phyloP scores from a whole-genome alignment of 2,329 filamentous ascomycete genomes.

The Aspergillus calidoustus region DNA sequence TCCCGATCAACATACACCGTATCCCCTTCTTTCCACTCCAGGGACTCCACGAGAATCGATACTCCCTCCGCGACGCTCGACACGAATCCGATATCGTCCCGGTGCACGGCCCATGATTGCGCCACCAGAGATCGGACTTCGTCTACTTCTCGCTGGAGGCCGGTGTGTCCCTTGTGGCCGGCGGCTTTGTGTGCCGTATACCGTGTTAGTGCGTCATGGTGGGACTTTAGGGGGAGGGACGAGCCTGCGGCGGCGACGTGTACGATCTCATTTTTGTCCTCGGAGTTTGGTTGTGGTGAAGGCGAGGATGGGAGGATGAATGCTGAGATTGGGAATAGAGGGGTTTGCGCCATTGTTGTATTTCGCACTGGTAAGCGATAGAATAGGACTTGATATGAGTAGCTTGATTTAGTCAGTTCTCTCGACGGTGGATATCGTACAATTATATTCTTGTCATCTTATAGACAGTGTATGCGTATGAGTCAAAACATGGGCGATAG shows the following conservation, averaged over 20 bases:
- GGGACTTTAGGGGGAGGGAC: not conserved
- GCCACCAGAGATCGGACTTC: not conserved
- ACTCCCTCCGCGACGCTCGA: constrained; percentile 2
- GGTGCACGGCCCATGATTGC: not conserved
- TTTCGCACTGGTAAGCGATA: not conserved
- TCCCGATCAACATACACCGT: not conserved
- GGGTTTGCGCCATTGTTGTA: not conserved
- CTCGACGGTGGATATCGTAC: not conserved
- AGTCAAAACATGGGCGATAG: too few species aligned
- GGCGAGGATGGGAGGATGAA: not conserved
- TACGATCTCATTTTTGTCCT: not conserved
- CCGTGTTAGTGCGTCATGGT: not conserved
- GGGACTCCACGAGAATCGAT: not conserved
- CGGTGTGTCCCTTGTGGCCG: not conserved
- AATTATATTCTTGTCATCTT: not conserved
- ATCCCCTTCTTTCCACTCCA: not conserved
- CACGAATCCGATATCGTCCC: not conserved
- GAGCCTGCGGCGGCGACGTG: not conserved
- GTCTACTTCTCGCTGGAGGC: not conserved
- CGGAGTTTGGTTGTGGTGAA: not conserved
- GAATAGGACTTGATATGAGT: not conserved
- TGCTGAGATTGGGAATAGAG: not conserved
- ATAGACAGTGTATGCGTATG: not conserved
- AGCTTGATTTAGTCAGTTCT: not conserved
- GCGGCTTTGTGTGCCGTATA: not conserved